Evolutionary conservation across 2,329 filamentous ascomycete species (phyloP).

Genomic region (Colletotrichum agaves): DNA sequence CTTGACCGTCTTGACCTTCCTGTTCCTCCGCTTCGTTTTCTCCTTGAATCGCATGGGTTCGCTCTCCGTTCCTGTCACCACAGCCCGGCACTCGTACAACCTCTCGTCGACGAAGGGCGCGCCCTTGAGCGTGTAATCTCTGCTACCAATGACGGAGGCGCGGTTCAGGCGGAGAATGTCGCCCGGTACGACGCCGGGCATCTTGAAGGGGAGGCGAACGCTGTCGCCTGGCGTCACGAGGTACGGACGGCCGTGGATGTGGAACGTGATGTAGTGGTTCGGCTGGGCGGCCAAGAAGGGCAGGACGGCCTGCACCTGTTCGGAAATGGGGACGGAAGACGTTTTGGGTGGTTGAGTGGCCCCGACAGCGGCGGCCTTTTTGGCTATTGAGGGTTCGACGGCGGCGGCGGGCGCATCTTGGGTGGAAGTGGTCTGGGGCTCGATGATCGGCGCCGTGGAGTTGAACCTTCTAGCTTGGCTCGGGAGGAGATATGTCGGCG

Average conservation of each 20-base stretch:
- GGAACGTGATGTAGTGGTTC: conserved; percentile 80
- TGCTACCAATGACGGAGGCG: conserved; percentile 82
- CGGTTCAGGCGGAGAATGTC: conserved; percentile 90
- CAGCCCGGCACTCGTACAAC: conserved; percentile 85
- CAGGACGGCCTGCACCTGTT: conserved; percentile 70
- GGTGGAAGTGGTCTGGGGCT: conserved; percentile 44
- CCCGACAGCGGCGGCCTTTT: conserved; percentile 6
- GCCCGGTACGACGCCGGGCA: conserved; percentile 80
- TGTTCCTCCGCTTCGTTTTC: conserved; percentile 83
- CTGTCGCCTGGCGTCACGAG: conserved; percentile 81
- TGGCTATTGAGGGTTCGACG: conserved; percentile 26
- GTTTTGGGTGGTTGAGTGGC: conserved; percentile 3
- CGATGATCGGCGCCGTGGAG: conserved; percentile 61
- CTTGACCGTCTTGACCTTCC: conserved; percentile 78
- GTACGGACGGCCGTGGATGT: conserved; percentile 84
- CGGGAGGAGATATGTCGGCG: conserved; percentile 40
- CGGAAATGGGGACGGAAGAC: conserved; percentile 53
- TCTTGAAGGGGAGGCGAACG: conserved; percentile 81
- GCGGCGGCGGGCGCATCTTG: conserved; percentile 33
- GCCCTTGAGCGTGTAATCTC: conserved; percentile 91
- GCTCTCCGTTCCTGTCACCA: conserved; percentile 85
- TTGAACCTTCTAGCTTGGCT: conserved; percentile 54
- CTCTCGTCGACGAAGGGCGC: conserved; percentile 84
- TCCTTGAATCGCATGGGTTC: conserved; percentile 81
- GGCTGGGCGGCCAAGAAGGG: conserved; percentile 79